phyloP scores from a whole-genome alignment of 1,284 basidiomycete species.

The Neolentinus lepideus region DNA sequence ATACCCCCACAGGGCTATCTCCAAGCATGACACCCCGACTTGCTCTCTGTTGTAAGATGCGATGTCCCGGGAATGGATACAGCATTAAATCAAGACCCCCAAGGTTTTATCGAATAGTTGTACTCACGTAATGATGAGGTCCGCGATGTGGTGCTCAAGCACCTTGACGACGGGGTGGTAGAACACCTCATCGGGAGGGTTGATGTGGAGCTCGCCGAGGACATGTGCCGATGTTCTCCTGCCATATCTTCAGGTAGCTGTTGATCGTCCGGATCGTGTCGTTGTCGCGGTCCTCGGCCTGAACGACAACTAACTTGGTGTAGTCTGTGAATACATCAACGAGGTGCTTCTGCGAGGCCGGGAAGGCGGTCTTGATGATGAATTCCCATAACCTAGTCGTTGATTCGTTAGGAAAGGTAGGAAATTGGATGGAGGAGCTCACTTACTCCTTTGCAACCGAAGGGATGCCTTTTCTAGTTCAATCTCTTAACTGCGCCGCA shows the following conservation, averaged over 20 bases:
- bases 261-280: constrained; percentile 26
- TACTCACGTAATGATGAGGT: constrained; percentile 34
- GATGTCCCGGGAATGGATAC: constrained; percentile 24
- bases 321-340: constrained; percentile 30
- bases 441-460: constrained; percentile 26
- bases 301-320: constrained; percentile 30
- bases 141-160: constrained; percentile 24
- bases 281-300: constrained; percentile 31
- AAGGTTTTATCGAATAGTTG: no score
- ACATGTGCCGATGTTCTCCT: constrained; percentile 36
- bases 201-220: constrained; percentile 26
- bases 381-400: constrained; percentile 30
- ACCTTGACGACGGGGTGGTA: constrained; percentile 29
- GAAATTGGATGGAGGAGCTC: not conserved
- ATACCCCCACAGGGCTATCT: no score
- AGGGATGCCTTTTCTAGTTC: no score
- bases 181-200: constrained; percentile 34
- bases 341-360: constrained; percentile 28
- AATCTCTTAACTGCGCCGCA: no score
- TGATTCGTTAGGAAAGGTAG: not conserved
- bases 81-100: constrained; percentile 1
- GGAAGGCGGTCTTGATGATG: constrained; percentile 24
- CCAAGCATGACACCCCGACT: no score
- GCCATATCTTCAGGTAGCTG: constrained; percentile 30
- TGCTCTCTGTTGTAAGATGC: constrained; percentile 36